Base-by-base conservation (phyloP, 2,329 filamentous ascomycete species). In the Aspergillus aculeatinus region DNA sequence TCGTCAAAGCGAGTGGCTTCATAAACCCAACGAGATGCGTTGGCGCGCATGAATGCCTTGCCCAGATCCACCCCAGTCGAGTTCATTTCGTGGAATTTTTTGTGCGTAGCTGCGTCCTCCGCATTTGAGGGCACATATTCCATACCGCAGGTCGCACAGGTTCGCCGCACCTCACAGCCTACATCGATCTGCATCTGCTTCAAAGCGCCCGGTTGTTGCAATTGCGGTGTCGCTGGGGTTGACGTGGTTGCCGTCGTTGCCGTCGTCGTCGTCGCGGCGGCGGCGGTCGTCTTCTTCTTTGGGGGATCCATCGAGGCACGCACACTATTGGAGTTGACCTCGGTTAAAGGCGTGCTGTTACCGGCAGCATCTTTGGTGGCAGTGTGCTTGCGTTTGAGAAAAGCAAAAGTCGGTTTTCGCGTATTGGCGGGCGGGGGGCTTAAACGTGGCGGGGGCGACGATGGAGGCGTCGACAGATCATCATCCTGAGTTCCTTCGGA, bases 111-210 rank as follows among this genome's bases (percentile, higher is more conserved):
- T n/a, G 80, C 77, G 66, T 89, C 87, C 67, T 88, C 85, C 6
- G 78, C 74, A 53, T 83, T 83, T 0, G 86, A 87, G 4, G 85
- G 83, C 35, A 86, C 81, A 65, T 89, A 89, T 56, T 87, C 84
- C 87, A 89, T 89, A 1, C 85, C 84, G 66, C 87, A 89, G 2
- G 76, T 78, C 42, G 78, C 76, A 73, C 87, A 89, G 11, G 81
- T 84, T 65, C 83, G 83, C 51, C 83, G 80, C 44, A 82, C 75
- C 48, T 83, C 80, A 44, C 79, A 77, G 2, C 84, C 85, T 12
- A 88, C 76, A 65, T 86, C 84, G 61, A 88, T 80, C 65, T 86
- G 83, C 78, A 85, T 85, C 68, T 88, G 86, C 53, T 82, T 82
- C 60, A 87, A 67, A 7, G 70, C 69, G 5, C 70, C 69, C 57